These are phyloP conservation scores for Colletotrichum gigasporum DNA, from an alignment of 2,329 filamentous ascomycete genomes.

Conservation along the genomic window DNA sequence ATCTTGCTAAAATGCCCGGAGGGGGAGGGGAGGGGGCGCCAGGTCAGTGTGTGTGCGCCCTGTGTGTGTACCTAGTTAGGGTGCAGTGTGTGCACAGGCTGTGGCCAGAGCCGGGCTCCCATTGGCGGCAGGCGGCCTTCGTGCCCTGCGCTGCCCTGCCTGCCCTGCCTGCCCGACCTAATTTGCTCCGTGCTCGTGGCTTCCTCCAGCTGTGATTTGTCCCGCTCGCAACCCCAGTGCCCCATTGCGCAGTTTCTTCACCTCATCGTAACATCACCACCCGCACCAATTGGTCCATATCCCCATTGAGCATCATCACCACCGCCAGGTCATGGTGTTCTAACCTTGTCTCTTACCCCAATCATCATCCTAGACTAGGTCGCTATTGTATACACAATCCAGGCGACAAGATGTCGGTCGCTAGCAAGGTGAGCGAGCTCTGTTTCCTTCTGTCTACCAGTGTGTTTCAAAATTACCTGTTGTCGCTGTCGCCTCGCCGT, in stretches of 20 bases:
- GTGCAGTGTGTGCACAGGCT: not conserved
- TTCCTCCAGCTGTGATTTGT: conserved; percentile 27
- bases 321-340: conserved; percentile 34
- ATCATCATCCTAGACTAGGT: conserved; percentile 35
- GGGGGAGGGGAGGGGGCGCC: not conserved
- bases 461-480: not conserved
- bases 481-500: not conserved
- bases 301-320: conserved; percentile 32
- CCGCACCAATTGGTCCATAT: conserved; percentile 30
- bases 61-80: not conserved
- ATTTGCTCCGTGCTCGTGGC: conserved; percentile 27
- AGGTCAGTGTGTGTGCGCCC: conserved; percentile 1
- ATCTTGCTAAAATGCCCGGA: conserved; percentile 1
- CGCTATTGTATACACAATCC: conserved; percentile 36
- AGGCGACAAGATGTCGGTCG: conserved; percentile 37
- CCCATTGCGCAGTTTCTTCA: conserved; percentile 35
- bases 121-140: conserved; percentile 10
- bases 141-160: conserved; percentile 2
- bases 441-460: conserved; percentile 1
- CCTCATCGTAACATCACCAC: conserved; percentile 32
- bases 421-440: conserved; percentile 32
- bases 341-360: conserved; percentile 34
- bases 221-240: conserved; percentile 21
- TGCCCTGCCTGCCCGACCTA: conserved; percentile 26
- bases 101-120: not conserved